A percentile compares a stretch with the other conserved stretches of the same genome.
These are phyloP conservation scores for Mimosa bimucronata DNA, from an alignment of 306 rosid genomes.

Conservation along the genomic window DNA sequence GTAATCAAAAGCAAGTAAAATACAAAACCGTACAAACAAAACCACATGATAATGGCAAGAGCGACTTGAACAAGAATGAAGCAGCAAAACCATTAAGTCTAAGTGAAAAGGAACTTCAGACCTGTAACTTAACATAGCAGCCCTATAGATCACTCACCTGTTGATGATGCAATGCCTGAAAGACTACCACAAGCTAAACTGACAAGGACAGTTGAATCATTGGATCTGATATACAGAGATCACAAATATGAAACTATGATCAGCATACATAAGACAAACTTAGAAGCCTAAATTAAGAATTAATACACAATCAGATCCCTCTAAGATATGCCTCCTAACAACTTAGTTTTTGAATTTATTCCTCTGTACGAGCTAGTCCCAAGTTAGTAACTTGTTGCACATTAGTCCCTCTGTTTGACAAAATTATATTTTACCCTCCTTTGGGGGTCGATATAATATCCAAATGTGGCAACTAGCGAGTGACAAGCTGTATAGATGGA, in stretches of 20 bases:
- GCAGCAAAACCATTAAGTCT: not conserved
- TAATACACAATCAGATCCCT: not conserved
- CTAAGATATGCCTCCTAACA: not conserved
- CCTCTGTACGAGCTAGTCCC: not conserved
- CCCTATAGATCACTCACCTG: constrained; percentile 75
- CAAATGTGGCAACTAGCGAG: not conserved
- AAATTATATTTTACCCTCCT: not conserved
- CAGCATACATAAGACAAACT: constrained; percentile 13
- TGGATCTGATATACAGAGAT: constrained; percentile 53
- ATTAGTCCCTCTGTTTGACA: not conserved
- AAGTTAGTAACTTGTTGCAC: not conserved
- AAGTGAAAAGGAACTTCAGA: constrained; percentile 19
- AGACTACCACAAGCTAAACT: constrained; percentile 96
- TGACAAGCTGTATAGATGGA: not conserved
- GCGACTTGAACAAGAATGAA: not conserved
- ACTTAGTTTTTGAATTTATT: not conserved
- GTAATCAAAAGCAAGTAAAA: constrained; percentile 37
- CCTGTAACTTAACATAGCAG: constrained; percentile 19
- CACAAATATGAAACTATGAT: constrained; percentile 25
- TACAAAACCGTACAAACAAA: constrained; percentile 5
- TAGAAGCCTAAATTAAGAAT: constrained; percentile 8
- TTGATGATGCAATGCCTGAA: constrained; percentile 95
- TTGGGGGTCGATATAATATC: not conserved
- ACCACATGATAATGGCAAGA: not conserved
- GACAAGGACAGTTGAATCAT: constrained; percentile 72